Base-by-base conservation (phyloP, 2,329 filamentous ascomycete species). In the Macrophomina tecta region DNA sequence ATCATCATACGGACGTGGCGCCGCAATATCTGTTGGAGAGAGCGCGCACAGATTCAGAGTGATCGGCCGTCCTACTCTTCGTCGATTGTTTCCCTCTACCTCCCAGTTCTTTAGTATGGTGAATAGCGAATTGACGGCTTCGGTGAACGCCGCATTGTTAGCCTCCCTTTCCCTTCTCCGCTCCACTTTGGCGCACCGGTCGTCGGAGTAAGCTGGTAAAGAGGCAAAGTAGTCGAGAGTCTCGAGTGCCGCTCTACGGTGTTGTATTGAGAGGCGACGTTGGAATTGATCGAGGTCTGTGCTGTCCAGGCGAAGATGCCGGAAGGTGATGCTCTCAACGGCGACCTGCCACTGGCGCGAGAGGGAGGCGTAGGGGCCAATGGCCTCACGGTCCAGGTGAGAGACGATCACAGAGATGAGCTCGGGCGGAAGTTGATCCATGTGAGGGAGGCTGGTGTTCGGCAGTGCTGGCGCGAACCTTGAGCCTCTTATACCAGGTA, bases 311-410 rank as follows among this genome's bases (percentile, higher is more conserved):
- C 58, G 42, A 16, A 61, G 8, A 1, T n/a, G 16, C 40, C 58
- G 42, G 16, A 61, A 61, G n/a, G 58, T 61, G 58, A 36, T 8
- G 42, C 23, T 38, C 32, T 61, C 58, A 30, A 61, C 42, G 28
- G 42, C 58, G 42, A 38, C 42, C 16, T 61, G 58, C 42, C 42
- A 61, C 9, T 49, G 32, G 42, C 58, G 58, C 1, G 58, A 61
- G 16, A 61, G 3, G 4, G 28, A 12, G 3, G 58, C 58, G 42
- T 48, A 61, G 1, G 58, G 16, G 58, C 16, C 42, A 18, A 38
- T 5, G 4, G 4, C 6, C 2, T 48, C 58, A 3, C n/a, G 16
- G 30, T 38, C 42, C 16, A 61, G 23, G 18, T n/a, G 32, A 9
- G 58, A 49, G 8, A 49, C 30, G 16, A 49, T 16, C 30, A 61